Percentiles rank a stretch among this genome's conserved stretches.
Evolutionary conservation across 371 early-diverging fungal species (phyloP).

Genomic region (Coemansia sp.): DNA sequence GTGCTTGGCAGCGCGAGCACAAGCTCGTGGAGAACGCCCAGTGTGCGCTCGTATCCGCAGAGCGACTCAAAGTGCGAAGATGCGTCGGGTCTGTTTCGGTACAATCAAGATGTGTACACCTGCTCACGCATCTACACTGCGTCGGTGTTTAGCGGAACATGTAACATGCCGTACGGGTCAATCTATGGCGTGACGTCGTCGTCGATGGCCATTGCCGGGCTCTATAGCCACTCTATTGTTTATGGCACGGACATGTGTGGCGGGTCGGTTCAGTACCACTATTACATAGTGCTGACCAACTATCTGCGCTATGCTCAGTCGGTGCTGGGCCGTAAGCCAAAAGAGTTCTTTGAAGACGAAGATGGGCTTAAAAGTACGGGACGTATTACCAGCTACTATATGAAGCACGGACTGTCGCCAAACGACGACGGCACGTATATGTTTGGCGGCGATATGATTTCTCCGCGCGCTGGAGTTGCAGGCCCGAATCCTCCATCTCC

Average conservation of each 20-base stretch:
- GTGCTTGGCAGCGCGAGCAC: neutral
- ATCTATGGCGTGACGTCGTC: slow-evolving; percentile 13
- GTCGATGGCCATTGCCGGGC: slow-evolving; percentile 14
- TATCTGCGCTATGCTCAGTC: slow-evolving; percentile 6
- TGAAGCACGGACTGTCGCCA: neutral
- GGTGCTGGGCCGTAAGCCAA: slow-evolving; percentile 17
- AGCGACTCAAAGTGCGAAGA: neutral
- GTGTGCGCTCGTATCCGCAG: neutral
- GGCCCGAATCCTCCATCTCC: neutral
- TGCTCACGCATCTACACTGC: slow-evolving; percentile 11
- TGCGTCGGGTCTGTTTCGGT: slow-evolving; percentile 10
- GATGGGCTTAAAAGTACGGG: neutral
- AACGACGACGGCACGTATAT: slow-evolving; percentile 17
- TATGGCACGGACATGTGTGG: slow-evolving; percentile 14
- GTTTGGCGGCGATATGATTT: slow-evolving; percentile 29
- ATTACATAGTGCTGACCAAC: slow-evolving; percentile 20
- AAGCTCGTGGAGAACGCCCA: slow-evolving; percentile 7
- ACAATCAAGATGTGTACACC: slow-evolving; percentile 8
- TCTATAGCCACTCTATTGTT: slow-evolving; percentile 22
- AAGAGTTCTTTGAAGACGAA: slow-evolving; percentile 17
- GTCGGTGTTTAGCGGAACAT: slow-evolving; percentile 1
- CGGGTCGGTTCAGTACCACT: slow-evolving; percentile 11
- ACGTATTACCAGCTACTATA: slow-evolving; percentile 7
- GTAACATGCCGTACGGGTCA: slow-evolving; percentile 29
- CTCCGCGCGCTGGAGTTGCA: neutral